Evolutionary conservation across 768 basidiomycete genomes (phyloP).

Genomic region (Holtermanniella nyarrowii): DNA sequence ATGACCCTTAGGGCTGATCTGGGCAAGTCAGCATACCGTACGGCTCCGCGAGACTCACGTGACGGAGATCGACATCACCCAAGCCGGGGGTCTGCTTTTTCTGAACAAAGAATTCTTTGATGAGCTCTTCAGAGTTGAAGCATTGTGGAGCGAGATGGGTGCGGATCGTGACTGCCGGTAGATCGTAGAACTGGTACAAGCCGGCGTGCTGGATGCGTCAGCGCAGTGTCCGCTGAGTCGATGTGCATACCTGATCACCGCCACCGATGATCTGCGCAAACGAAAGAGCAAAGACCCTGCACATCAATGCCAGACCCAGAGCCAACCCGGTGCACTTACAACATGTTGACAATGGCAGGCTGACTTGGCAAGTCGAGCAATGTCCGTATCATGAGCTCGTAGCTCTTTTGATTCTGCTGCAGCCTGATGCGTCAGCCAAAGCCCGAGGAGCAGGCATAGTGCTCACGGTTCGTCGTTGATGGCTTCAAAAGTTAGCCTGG

Average conservation of each 20-base stretch:
- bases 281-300: constrained; percentile 15
- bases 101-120: constrained; percentile 14
- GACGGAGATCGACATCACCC: constrained; percentile 26
- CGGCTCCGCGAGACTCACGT: constrained; percentile 21
- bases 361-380: constrained; percentile 27
- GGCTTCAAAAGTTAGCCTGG: constrained; percentile 1
- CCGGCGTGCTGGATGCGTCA: constrained; percentile 21
- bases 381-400: constrained; percentile 28
- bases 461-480: constrained; percentile 29
- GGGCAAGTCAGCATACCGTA: not conserved
- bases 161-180: constrained; percentile 31
- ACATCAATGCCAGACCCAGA: not conserved
- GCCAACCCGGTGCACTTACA: constrained; percentile 31
- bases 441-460: not conserved
- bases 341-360: constrained; percentile 31
- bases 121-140: constrained; percentile 14
- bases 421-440: constrained; percentile 5
- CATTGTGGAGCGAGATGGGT: constrained; percentile 29
- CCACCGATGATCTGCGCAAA: constrained; percentile 10
- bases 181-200: constrained; percentile 37
- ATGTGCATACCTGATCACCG: constrained; percentile 16
- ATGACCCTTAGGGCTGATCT: constrained; percentile 19
- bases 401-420: constrained; percentile 19
- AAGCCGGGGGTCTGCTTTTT: constrained; percentile 4
- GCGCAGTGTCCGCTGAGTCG: no score